phyloP scores from a whole-genome alignment of 164 flowering plant species.

The Berberis thunbergii region DNA sequence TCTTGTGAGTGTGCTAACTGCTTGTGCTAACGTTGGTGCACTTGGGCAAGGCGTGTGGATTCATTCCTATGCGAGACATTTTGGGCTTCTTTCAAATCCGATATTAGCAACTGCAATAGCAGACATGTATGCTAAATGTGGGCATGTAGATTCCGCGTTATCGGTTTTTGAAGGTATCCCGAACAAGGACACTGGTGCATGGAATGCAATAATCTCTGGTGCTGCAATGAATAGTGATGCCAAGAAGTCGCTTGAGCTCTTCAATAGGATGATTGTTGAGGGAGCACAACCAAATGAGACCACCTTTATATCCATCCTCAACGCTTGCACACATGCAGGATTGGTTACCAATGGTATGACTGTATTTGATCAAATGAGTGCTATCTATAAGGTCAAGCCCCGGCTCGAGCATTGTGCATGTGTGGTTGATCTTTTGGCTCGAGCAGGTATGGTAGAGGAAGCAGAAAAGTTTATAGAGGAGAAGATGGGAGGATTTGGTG shows the following conservation, averaged over 20 bases:
- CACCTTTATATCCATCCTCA: slow-evolving; percentile 48
- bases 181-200: slow-evolving; percentile 43
- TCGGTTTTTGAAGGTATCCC: slow-evolving; percentile 41
- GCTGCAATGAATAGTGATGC: slow-evolving; percentile 48
- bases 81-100: slow-evolving; percentile 22
- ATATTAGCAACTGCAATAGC: slow-evolving; percentile 57
- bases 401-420: slow-evolving; percentile 2
- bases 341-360: slow-evolving; percentile 39
- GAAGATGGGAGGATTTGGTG: slow-evolving; percentile 18
- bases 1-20: slow-evolving; percentile 48
- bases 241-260: slow-evolving; percentile 34
- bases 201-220: slow-evolving; percentile 69
- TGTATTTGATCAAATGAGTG: slow-evolving; percentile 43
- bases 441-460: background rate
- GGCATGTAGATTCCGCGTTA: slow-evolving; percentile 38
- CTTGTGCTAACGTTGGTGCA: slow-evolving; percentile 65
- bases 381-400: slow-evolving; percentile 20
- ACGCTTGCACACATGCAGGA: slow-evolving; percentile 55
- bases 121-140: slow-evolving; percentile 69
- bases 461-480: background rate
- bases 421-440: slow-evolving; percentile 4
- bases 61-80: slow-evolving; percentile 37
- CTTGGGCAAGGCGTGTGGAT: slow-evolving; percentile 57
- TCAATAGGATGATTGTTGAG: slow-evolving; percentile 29
- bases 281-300: slow-evolving; percentile 46